Percentiles rank a stretch among this genome's conserved stretches.
These are phyloP conservation scores for Penicillium hesseltinei DNA, from an alignment of 2,329 filamentous ascomycete genomes.

Conservation along the genomic window DNA sequence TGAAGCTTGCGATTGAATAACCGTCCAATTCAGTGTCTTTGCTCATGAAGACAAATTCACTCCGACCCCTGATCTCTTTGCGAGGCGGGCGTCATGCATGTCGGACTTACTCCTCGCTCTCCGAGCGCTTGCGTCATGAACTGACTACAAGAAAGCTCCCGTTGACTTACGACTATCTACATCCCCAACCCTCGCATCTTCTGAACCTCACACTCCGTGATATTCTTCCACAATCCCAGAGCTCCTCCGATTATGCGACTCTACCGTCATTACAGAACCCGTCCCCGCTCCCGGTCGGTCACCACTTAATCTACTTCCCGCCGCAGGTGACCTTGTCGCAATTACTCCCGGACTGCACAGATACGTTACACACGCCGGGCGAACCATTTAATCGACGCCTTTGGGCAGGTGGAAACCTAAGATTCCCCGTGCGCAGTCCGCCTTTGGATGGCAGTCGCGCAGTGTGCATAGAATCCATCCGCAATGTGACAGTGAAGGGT, in stretches of 20 bases:
- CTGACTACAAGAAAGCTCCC: slow-evolving; percentile 52
- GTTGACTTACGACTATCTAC: slow-evolving; percentile 56
- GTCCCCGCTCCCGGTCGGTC: slow-evolving; percentile 49
- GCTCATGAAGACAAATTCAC: slow-evolving; percentile 3
- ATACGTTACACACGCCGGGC: slow-evolving; percentile 73
- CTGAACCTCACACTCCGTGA: slow-evolving; percentile 62
- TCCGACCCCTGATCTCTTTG: slow-evolving; percentile 10
- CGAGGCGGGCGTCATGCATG: slow-evolving; percentile 1
- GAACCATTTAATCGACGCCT: slow-evolving; percentile 70
- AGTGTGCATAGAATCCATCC: slow-evolving; percentile 49
- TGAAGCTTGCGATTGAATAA: slow-evolving; percentile 5
- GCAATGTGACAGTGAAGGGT: slow-evolving; percentile 52
- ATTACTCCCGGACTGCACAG: slow-evolving; percentile 80
- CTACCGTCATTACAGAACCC: slow-evolving; percentile 36
- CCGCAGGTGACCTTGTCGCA: slow-evolving; percentile 59
- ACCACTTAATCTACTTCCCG: slow-evolving; percentile 88
- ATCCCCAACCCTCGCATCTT: slow-evolving; percentile 63
- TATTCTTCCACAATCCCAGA: slow-evolving; percentile 45
- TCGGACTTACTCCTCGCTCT: slow-evolving; percentile 34
- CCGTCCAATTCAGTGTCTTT: not conserved
- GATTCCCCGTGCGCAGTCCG: slow-evolving; percentile 45
- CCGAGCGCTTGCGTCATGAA: slow-evolving; percentile 40
- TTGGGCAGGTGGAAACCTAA: slow-evolving; percentile 80
- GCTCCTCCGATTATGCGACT: slow-evolving; percentile 26
- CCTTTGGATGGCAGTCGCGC: slow-evolving; percentile 38